Base-by-base conservation (phyloP, 2,329 filamentous ascomycete species). In the Trichoderma simmonsii region DNA sequence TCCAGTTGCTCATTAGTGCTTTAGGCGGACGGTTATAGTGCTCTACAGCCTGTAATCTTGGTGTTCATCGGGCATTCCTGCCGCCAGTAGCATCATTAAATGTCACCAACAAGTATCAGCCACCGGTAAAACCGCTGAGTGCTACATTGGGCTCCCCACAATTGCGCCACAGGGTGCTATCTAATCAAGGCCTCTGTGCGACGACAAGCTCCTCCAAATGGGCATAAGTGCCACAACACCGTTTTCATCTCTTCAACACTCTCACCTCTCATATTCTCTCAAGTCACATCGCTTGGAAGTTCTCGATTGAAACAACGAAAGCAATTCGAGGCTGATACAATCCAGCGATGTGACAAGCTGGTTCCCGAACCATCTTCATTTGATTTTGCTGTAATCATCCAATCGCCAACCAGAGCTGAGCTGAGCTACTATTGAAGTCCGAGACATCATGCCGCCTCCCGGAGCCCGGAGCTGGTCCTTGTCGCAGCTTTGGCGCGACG, bases 401-500 rank as follows among this genome's bases (percentile, higher is more conserved):
- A 56, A 32, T 8, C 54, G n/a, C n/a, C 24, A 26, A 60, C 21
- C 32, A 6, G 21, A 32, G 32, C 54, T 18, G 54, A 60, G 36
- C 26, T 32, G 56, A n/a, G 12, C n/a, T 34, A 60, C 57, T 1
- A 36, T 36, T 36, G 34, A 34, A 21, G 48, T 24, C 11, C 48
- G 18, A 21, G 32, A 30, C 32, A 39, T 32, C 39, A 73, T 71
- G 72, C 51, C 56, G 24, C 14, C 63, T 30, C 60, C 70, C 26
- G 76, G 75, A 70, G 71, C 74, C 51, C 79, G 80, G 73, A 77
- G 78, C 60, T 79, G 78, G 73, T 74, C 80, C 62, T 72, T 76
- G 70, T 77, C 78, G 62, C 79, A 82, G 72, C 78, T 86, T 69
- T 87, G 86, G 79, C 78, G 84, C 72, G 84, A 81, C 77, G 85